phyloP scores from a whole-genome alignment of 148 eudicot genomes.

The Chenopodium quinoa region DNA sequence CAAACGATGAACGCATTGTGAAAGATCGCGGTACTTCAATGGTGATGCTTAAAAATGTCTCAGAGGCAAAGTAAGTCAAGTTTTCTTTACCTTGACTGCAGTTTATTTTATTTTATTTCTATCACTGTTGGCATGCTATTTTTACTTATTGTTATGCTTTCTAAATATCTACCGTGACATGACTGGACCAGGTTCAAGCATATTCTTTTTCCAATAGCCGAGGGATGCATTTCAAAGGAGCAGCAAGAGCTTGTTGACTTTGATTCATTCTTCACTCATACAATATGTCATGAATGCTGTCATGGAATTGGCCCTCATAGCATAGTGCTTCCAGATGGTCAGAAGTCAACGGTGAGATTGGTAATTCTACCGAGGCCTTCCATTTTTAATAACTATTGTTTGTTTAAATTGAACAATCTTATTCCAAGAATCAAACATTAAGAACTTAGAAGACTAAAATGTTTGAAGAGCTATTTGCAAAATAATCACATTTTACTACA shows the following conservation, averaged over 20 bases:
- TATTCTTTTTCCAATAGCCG: conserved; percentile 90
- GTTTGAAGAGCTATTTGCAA: background rate
- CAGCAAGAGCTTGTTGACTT: conserved; percentile 80
- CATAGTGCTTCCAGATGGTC: conserved; percentile 79
- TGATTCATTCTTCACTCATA: conserved; percentile 95
- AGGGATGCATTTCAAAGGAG: conserved; percentile 67
- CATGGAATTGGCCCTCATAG: conserved; percentile 99
- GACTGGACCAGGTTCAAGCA: conserved; percentile 66
- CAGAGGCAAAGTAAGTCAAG: conserved; percentile 84
- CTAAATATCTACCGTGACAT: conserved; percentile 20
- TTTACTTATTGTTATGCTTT: background rate
- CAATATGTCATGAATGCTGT: conserved; percentile 97
- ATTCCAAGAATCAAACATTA: background rate
- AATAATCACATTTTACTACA: background rate
- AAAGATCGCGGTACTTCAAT: conserved; percentile 94
- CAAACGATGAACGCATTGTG: conserved; percentile 95
- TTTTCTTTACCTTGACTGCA: conserved; percentile 14
- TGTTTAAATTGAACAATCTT: background rate
- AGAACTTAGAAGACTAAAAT: background rate
- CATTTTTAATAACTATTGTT: background rate
- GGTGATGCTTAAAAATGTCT: conserved; percentile 97
- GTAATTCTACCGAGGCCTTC: conserved; percentile 38
- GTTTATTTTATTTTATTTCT: background rate
- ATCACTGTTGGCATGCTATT: background rate
- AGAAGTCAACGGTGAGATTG: conserved; percentile 92